phyloP scores from a whole-genome alignment of 225 moss, liverwort and hornwort genomes.

The Marchantia paleacea region DNA sequence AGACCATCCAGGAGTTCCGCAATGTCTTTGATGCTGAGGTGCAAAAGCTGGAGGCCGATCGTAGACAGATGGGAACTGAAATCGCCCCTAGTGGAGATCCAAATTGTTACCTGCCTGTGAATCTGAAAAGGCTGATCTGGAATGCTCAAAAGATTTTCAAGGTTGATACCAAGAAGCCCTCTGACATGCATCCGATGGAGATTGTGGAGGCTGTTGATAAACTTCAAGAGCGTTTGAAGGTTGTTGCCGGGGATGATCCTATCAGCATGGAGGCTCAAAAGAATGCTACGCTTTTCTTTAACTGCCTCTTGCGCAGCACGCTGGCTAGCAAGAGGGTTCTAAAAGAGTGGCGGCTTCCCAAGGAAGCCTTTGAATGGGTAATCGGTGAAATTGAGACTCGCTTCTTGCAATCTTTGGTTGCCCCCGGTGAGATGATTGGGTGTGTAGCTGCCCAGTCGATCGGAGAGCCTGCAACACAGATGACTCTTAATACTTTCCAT shows the following conservation, averaged over 20 bases:
- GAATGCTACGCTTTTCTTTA: conserved; percentile 94
- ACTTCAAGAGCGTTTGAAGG: conserved; percentile 87
- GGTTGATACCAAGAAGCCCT: conserved; percentile 85
- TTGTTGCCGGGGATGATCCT: conserved; percentile 96
- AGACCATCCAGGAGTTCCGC: conserved; percentile 91
- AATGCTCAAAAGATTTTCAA: conserved; percentile 98
- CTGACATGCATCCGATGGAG: conserved; percentile 99
- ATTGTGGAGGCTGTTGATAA: conserved; percentile 98
- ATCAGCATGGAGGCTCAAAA: conserved; percentile 98
- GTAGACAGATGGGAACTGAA: conserved; percentile 89
- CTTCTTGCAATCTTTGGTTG: conserved; percentile 91
- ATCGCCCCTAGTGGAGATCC: conserved; percentile 90
- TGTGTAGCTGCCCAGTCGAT: conserved; percentile 99
- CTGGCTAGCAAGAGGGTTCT: conserved; percentile 95
- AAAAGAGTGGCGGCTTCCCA: conserved; percentile 89
- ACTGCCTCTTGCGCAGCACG: conserved; percentile 89
- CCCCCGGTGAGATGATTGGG: conserved; percentile 99
- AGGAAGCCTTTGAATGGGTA: conserved; percentile 99
- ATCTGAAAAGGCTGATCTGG: conserved; percentile 94
- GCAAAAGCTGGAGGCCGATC: conserved; percentile 80
- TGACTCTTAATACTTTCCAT: conserved; percentile 75
- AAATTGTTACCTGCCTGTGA: conserved; percentile 81
- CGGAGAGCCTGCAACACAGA: conserved; percentile 96
- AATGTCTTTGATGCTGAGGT: conserved; percentile 99
- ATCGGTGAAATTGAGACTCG: conserved; percentile 96